These are phyloP conservation scores for Calamus simplicifolius DNA, from an alignment of 176 grass and related monocot species.

Conservation along the genomic window DNA sequence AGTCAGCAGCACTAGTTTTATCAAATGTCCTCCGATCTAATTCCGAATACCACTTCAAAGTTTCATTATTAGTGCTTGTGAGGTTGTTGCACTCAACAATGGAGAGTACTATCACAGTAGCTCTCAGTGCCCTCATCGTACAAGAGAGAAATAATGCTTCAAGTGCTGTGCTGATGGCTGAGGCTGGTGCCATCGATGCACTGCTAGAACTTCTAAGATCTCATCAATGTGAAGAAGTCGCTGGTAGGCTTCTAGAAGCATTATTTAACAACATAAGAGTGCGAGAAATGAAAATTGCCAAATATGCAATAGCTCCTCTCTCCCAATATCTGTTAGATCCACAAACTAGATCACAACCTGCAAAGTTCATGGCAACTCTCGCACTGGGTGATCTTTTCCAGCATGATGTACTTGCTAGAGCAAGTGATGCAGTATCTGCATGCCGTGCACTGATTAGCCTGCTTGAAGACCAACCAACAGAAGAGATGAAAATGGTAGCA, in stretches of 20 bases:
- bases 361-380: slow-evolving; percentile 85
- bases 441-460: slow-evolving; percentile 77
- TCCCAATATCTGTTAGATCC: slow-evolving; percentile 88
- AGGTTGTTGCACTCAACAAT: slow-evolving; percentile 67
- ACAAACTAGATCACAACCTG: slow-evolving; percentile 69
- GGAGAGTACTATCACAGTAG: slow-evolving; percentile 77
- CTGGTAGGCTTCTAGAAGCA: slow-evolving; percentile 79
- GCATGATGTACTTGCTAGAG: slow-evolving; percentile 80
- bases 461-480: slow-evolving; percentile 88
- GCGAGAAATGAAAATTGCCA: slow-evolving; percentile 80
- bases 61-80: slow-evolving; percentile 87
- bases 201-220: slow-evolving; percentile 72
- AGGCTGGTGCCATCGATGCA: slow-evolving; percentile 82
- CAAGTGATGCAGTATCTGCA: slow-evolving; percentile 76
- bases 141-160: slow-evolving; percentile 83
- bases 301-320: slow-evolving; percentile 79
- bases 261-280: slow-evolving; percentile 92
- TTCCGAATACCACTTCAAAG: slow-evolving; percentile 82
- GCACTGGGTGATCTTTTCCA: slow-evolving; percentile 95
- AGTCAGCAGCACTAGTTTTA: slow-evolving; percentile 89
- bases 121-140: slow-evolving; percentile 86
- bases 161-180: slow-evolving; percentile 74
- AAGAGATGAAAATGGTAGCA: slow-evolving; percentile 95
- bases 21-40: slow-evolving; percentile 88
- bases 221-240: slow-evolving; percentile 84